Evolutionary conservation across 108 stramenopile genomes (phyloP).

Genomic region (Phaeodactylum tricornutum): DNA sequence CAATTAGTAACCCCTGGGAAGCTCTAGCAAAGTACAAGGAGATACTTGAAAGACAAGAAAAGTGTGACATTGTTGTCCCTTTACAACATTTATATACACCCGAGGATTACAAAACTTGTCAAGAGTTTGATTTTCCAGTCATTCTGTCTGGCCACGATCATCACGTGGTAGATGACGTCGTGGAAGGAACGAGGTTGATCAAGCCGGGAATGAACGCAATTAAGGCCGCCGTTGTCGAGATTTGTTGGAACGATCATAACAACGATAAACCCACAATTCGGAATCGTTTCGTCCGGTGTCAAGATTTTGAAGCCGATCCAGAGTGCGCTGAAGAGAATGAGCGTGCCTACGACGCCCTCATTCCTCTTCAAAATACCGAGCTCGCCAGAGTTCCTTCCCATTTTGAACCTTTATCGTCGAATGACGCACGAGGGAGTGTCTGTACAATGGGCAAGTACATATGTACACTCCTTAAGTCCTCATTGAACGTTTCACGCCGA

Average conservation of each 20-base stretch:
- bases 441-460: slow-evolving; percentile 32
- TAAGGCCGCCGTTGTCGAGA: slow-evolving; percentile 15
- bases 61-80: slow-evolving; percentile 20
- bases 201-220: slow-evolving; percentile 17
- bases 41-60: slow-evolving; percentile 3
- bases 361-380: slow-evolving; percentile 29
- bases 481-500: slow-evolving; percentile 16
- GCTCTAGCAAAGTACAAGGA: slow-evolving; percentile 11
- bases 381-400: slow-evolving; percentile 20
- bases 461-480: slow-evolving; percentile 22
- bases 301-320: slow-evolving; percentile 22
- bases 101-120: slow-evolving; percentile 13
- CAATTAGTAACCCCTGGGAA: slow-evolving; percentile 19
- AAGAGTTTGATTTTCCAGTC: slow-evolving; percentile 18
- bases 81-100: slow-evolving; percentile 15
- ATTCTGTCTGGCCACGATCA: slow-evolving; percentile 28
- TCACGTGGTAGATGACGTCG: slow-evolving; percentile 14
- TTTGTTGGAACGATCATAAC: slow-evolving; percentile 16
- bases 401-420: slow-evolving; percentile 29
- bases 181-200: slow-evolving; percentile 15
- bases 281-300: slow-evolving; percentile 20
- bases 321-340: slow-evolving; percentile 13
- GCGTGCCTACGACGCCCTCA: slow-evolving; percentile 33
- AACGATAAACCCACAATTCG: slow-evolving; percentile 13
- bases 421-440: slow-evolving; percentile 20